Evolutionary conservation across 768 basidiomycete genomes (phyloP), one percentile per base, ranked within the genome.

Genomic region (Leccinum obscurum): DNA sequence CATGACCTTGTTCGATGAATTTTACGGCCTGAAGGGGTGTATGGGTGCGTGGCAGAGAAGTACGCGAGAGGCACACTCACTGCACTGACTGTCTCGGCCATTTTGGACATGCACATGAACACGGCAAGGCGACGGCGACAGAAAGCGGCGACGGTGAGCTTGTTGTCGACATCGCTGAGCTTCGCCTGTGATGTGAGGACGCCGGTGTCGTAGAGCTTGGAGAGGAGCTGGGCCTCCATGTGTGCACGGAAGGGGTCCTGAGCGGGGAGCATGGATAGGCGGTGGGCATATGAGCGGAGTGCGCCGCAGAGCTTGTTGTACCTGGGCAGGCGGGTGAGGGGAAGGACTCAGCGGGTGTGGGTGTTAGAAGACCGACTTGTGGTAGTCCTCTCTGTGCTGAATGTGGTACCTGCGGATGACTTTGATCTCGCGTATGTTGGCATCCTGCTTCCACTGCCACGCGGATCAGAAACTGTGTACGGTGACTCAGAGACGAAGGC

Each of bases 1-100:
- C 88, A 75, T 99, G 97, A 0, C 97, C 97, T 75, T 98, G 97
- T 75, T 99, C 97, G 66, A 99, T 91, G 73, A 97, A 98, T 70
- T 92, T 94, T 57, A 90, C 93, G 9, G 96, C 97, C 95, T 97
- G 69, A n/a, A 63, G 44, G 46, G 28, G 32, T 39, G 61, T 58
- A 55, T 58, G 55, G 28, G 52, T 59, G 57, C 35, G 61, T 61
- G 62, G 52, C 10, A 24, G 30, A n/a, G 39, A 34, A 35, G 53
- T 11, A 59, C 13, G 52, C 58, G 49, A 58, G 28, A 32, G 22
- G 58, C 8, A 32, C 22, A 85, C 93, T 60, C 69, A 96, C 95
- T 55, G 94, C 90, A 70, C 90, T 92, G 67, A 99, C 93, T 1
- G 93, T 90, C 78, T 98, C 91, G 1, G 92, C 85, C 97, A 99